Evolutionary conservation across 2,329 filamentous ascomycete species (phyloP).

Genomic region (Phyllosticta citrichinensis): DNA sequence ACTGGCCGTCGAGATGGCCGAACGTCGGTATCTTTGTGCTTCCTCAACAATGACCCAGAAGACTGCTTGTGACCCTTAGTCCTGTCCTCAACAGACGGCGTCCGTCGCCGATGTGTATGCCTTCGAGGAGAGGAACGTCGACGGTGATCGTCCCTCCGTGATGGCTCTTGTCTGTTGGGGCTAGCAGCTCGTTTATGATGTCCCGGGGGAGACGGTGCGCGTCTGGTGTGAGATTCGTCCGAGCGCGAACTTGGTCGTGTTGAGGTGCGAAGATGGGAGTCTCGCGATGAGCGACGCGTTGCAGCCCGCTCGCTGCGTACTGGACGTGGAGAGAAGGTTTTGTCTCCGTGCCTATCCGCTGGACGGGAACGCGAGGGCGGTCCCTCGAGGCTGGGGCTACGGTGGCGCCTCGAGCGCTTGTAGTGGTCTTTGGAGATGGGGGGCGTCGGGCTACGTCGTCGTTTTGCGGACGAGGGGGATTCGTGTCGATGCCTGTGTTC

Average conservation of each 20-base stretch:
- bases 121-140: slow-evolving; percentile 22
- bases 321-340: slow-evolving; percentile 24
- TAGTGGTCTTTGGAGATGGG: slow-evolving; percentile 22
- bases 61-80: slow-evolving; percentile 2
- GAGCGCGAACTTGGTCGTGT: slow-evolving; percentile 33
- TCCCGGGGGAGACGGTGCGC: slow-evolving; percentile 20
- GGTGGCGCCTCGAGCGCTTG: slow-evolving; percentile 24
- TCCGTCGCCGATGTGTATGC: slow-evolving; percentile 16
- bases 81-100: slow-evolving; percentile 19
- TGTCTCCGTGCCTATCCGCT: slow-evolving; percentile 19
- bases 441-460: slow-evolving; percentile 28
- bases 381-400: slow-evolving; percentile 26
- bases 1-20: slow-evolving; percentile 16
- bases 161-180: slow-evolving; percentile 19
- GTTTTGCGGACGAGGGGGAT: slow-evolving; percentile 29
- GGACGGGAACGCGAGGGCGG: slow-evolving; percentile 25
- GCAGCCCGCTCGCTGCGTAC: slow-evolving; percentile 21
- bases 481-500: slow-evolving; percentile 25
- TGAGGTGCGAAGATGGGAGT: slow-evolving; percentile 24
- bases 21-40: slow-evolving; percentile 14
- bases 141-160: slow-evolving; percentile 20
- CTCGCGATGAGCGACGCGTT: slow-evolving; percentile 25
- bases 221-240: slow-evolving; percentile 28
- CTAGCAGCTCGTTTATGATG: slow-evolving; percentile 23
- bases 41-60: neutral